Evolutionary conservation across 2,329 filamentous ascomycete genomes (phyloP).

Genomic region (Aspergillus pseudoviridinutans): DNA sequence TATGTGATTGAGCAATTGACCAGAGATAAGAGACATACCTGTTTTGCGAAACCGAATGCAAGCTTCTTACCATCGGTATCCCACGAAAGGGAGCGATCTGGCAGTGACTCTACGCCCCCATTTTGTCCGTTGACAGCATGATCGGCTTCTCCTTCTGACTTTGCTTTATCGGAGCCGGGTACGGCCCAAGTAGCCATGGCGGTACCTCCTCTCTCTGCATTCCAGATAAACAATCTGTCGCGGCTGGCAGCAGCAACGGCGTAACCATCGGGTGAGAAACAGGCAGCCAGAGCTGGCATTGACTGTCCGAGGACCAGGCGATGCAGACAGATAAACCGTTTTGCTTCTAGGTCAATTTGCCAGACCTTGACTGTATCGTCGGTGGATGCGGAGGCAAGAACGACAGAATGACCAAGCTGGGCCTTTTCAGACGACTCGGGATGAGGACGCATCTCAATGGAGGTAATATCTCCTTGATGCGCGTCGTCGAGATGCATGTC

Average conservation of each 20-base stretch:
- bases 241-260: conserved; percentile 44
- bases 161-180: conserved; percentile 27
- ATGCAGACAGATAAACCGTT: conserved; percentile 35
- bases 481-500: conserved; percentile 36
- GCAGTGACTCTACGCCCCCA: conserved; percentile 21
- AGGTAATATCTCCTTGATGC: conserved; percentile 42
- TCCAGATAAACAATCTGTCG: conserved; percentile 45
- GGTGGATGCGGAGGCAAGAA: conserved; percentile 44
- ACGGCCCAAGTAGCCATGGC: conserved; percentile 40
- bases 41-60: conserved; percentile 47
- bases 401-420: conserved; percentile 21
- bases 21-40: conserved; percentile 35
- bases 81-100: conserved; percentile 47
- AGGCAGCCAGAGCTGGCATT: conserved; percentile 37
- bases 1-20: conserved; percentile 1
- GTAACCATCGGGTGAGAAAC: conserved; percentile 47
- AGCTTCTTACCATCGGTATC: conserved; percentile 52
- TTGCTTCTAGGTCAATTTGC: conserved; percentile 37
- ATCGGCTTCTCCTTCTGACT: conserved; percentile 30
- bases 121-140: conserved; percentile 35
- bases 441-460: conserved; percentile 39
- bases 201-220: conserved; percentile 41
- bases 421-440: conserved; percentile 22
- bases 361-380: conserved; percentile 45
- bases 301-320: conserved; percentile 33